Evolutionary conservation across 768 basidiomycete species (phyloP).

Genomic region (Ephemerocybe angulata): DNA sequence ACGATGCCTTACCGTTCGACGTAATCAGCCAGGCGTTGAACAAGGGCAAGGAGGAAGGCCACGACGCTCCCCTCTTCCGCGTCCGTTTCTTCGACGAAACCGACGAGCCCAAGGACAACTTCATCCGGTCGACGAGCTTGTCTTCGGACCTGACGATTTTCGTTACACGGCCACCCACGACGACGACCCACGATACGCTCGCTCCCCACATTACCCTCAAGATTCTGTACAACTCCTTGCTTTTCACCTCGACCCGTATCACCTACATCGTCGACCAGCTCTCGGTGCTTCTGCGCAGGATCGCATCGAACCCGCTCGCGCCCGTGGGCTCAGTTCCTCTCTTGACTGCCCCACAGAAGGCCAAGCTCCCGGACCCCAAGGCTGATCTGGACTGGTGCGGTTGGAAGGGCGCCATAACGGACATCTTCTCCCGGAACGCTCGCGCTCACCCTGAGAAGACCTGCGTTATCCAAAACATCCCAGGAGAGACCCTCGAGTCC

Average conservation of each 20-base stretch:
- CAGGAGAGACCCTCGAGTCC: slow-evolving; percentile 35
- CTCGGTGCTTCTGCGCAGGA: slow-evolving; percentile 68
- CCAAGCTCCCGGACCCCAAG: slow-evolving; percentile 74
- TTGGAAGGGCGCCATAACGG: slow-evolving; percentile 95
- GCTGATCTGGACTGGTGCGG: slow-evolving; percentile 95
- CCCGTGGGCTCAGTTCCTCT: slow-evolving; percentile 79
- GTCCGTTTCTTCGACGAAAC: slow-evolving; percentile 97
- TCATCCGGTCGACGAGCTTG: slow-evolving; percentile 73
- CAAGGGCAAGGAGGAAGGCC: slow-evolving; percentile 54
- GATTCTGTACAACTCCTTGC: slow-evolving; percentile 89
- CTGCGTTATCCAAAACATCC: slow-evolving; percentile 82
- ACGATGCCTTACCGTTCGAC: slow-evolving; percentile 80
- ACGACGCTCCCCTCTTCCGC: slow-evolving; percentile 74
- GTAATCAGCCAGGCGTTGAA: slow-evolving; percentile 64
- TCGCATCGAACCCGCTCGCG: slow-evolving; percentile 61
- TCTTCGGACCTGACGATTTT: slow-evolving; percentile 94
- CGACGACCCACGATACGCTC: slow-evolving; percentile 65
- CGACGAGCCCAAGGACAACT: slow-evolving; percentile 60
- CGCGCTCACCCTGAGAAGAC: slow-evolving; percentile 70
- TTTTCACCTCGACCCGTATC: slow-evolving; percentile 81
- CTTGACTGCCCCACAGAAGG: slow-evolving; percentile 66
- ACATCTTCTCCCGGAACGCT: slow-evolving; percentile 90
- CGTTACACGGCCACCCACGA: slow-evolving; percentile 67
- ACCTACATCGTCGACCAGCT: slow-evolving; percentile 82
- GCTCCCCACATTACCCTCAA: slow-evolving; percentile 75